These are phyloP conservation scores for Fusarium oxysporum DNA, from an alignment of 2,329 filamentous ascomycete species.

Conservation along the genomic window DNA sequence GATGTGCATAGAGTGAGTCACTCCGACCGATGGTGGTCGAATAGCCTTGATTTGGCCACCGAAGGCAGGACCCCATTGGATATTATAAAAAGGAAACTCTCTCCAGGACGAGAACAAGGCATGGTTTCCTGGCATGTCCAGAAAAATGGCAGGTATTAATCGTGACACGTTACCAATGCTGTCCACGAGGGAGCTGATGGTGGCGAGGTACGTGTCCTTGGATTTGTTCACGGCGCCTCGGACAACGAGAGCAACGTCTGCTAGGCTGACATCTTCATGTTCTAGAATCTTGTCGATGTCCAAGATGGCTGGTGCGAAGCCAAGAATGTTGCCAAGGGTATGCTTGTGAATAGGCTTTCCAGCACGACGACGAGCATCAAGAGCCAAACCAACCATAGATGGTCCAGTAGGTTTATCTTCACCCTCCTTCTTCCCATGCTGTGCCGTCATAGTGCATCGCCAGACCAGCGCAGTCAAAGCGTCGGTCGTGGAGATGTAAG, in stretches of 20 bases:
- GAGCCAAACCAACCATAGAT: conserved; percentile 6
- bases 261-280: not conserved
- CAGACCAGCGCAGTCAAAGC: conserved; percentile 16
- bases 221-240: conserved; percentile 16
- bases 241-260: conserved; percentile 7
- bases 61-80: conserved; percentile 11
- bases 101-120: conserved; percentile 13
- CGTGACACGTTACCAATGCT: not conserved
- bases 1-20: conserved; percentile 15
- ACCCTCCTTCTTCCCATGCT: not conserved
- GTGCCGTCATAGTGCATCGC: conserved; percentile 12
- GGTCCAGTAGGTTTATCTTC: not conserved
- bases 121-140: conserved; percentile 17
- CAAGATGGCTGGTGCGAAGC: conserved; percentile 9
- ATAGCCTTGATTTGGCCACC: not conserved
- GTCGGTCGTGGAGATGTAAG: conserved; percentile 12
- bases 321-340: conserved; percentile 10
- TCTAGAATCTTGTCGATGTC: conserved; percentile 6
- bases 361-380: conserved; percentile 15
- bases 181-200: not conserved
- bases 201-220: not conserved
- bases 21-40: not conserved
- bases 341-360: conserved; percentile 8
- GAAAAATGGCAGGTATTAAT: not conserved
- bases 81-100: conserved; percentile 17